These are phyloP conservation scores for Borovskyia barvae DNA, from an alignment of 208 protist genomes.

Conservation along the genomic window DNA sequence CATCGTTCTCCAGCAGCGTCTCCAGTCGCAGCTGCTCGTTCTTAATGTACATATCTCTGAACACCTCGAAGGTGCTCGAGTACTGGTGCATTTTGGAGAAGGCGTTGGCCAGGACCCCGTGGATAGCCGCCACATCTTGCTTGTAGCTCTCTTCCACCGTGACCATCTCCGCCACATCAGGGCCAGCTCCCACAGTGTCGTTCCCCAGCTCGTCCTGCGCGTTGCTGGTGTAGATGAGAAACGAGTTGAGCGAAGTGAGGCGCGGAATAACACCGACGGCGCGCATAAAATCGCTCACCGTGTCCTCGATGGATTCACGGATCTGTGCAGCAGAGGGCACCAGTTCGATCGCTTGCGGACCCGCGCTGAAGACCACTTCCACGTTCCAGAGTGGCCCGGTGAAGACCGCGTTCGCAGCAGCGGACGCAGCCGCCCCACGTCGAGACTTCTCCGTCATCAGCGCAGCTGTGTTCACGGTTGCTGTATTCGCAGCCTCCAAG, in stretches of 20 bases:
- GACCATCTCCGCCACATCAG: constrained; percentile 91
- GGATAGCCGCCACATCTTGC: constrained; percentile 67
- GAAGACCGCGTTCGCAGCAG: constrained; percentile 22
- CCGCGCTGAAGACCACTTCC: constrained; percentile 77
- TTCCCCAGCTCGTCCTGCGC: constrained; percentile 61
- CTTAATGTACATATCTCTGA: constrained; percentile 87
- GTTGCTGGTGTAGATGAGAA: constrained; percentile 90
- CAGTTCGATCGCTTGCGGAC: constrained; percentile 67
- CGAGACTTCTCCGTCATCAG: background rate
- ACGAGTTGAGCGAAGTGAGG: constrained; percentile 80
- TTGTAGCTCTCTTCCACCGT: constrained; percentile 87
- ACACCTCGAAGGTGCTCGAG: constrained; percentile 73
- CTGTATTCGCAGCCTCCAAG: constrained; percentile 58
- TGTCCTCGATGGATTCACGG: constrained; percentile 79
- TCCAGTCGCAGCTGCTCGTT: constrained; percentile 77
- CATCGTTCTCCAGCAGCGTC: constrained; percentile 43
- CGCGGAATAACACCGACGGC: constrained; percentile 81
- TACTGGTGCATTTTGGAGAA: constrained; percentile 87
- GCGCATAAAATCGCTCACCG: constrained; percentile 90
- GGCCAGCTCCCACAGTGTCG: constrained; percentile 61
- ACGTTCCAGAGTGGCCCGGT: constrained; percentile 73
- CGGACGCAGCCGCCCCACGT: constrained; percentile 1
- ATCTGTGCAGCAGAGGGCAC: constrained; percentile 69
- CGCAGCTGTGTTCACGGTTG: background rate
- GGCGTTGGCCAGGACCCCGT: constrained; percentile 52